A percentile compares a stretch with the other conserved stretches of the same genome.
These are phyloP conservation scores for Xylariaceae sp. DNA, from an alignment of 2,329 filamentous ascomycete species.

Conservation along the genomic window DNA sequence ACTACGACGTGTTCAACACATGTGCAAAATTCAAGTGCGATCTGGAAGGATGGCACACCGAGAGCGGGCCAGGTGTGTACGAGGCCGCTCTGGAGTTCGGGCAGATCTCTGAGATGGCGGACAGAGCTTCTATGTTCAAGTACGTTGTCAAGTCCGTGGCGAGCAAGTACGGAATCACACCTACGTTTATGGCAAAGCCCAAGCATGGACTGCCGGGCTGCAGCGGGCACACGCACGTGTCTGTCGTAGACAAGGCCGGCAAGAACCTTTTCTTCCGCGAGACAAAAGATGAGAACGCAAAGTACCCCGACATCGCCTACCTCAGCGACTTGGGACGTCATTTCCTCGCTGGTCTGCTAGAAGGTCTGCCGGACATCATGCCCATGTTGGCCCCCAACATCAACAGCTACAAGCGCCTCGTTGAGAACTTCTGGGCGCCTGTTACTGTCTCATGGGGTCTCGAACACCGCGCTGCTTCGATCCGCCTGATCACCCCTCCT, in stretches of 20 bases:
- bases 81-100: slow-evolving; percentile 92
- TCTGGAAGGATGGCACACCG: slow-evolving; percentile 79
- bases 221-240: slow-evolving; percentile 93
- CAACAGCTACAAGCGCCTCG: slow-evolving; percentile 96
- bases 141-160: slow-evolving; percentile 86
- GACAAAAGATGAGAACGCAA: slow-evolving; percentile 61
- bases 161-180: slow-evolving; percentile 82
- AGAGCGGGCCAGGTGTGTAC: slow-evolving; percentile 80
- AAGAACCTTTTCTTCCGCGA: slow-evolving; percentile 80
- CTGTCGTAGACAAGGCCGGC: slow-evolving; percentile 71
- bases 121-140: slow-evolving; percentile 90
- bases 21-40: slow-evolving; percentile 65
- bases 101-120: slow-evolving; percentile 83
- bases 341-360: slow-evolving; percentile 85
- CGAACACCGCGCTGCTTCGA: slow-evolving; percentile 87
- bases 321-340: slow-evolving; percentile 86
- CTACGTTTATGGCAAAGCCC: slow-evolving; percentile 98
- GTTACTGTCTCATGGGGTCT: slow-evolving; percentile 97
- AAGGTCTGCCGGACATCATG: slow-evolving; percentile 92
- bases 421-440: slow-evolving; percentile 98
- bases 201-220: slow-evolving; percentile 87
- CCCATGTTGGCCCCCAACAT: slow-evolving; percentile 88
- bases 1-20: slow-evolving; percentile 68
- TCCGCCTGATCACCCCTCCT: slow-evolving; percentile 84
- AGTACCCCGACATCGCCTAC: slow-evolving; percentile 68